Evolutionary conservation across 352 stramenopile species (phyloP), one percentile per base, ranked within the genome.

Genomic region (Phytophthora multivora): DNA sequence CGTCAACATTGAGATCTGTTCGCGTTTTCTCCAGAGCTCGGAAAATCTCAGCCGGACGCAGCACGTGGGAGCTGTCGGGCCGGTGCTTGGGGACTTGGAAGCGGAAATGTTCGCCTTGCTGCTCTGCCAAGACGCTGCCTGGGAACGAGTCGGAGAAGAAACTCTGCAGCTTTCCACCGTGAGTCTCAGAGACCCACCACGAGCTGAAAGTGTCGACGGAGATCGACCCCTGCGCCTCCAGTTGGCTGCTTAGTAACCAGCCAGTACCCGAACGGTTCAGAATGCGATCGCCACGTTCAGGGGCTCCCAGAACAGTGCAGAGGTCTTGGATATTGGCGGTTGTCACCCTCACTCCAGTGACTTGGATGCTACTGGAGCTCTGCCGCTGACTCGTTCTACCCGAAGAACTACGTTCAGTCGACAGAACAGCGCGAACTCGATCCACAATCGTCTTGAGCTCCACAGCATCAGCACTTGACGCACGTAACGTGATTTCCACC

Each of bases 401-500:
- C 45, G 13, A 68, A 28, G 18, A 47, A 58, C 4, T 68, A 18
- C 25, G 50, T 13, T 33, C 58, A 23, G 50, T 23, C 5, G 51
- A 26, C 10, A 73, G 38, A 38, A 64, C 59, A 2, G 47, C 33
- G 18, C 35, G 26, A 11, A 65, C 49, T 39, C 66, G 59, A 18
- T 65, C 49, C n/a, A 23, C 57, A 4, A 73, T 23, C 30, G 2
- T 35, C 18, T 55, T 40, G 16, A 69, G 43, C 42, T 73, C 59
- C 1, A 15, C 21, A 12, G 38, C 18, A 3, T 66, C 43, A 13
- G 30, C 18, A 19, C n/a, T 28, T n/a, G 46, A 15, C 80, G 73
- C 54, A 3, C 66, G 50, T 0, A 92, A 55, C 16, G 83, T 88
- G 16, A 89, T 74, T 18, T 98, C 89, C 15, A 99, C 75, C 15